Conservation (phyloP, 768 basidiomycete species). For the Tremella fuciformis region DNA sequence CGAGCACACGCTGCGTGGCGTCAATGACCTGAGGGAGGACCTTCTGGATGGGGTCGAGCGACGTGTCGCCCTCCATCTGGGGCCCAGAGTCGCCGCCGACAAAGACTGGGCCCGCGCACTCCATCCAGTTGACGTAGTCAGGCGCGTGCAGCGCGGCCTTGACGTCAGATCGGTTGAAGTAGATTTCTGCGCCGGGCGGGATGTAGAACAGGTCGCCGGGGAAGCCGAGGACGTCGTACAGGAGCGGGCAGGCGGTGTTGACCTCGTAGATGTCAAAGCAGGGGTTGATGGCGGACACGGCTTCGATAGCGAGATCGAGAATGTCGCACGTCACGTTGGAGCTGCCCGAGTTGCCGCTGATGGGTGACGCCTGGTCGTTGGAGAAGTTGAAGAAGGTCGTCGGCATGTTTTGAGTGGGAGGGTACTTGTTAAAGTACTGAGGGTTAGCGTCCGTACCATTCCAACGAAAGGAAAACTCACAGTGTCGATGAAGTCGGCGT, state of each 20-base stretch:
- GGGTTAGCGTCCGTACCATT: too few species aligned
- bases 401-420: background rate
- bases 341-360: too few species aligned
- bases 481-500: constrained; percentile 8
- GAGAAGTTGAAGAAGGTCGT: constrained; percentile 10
- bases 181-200: background rate
- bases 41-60: constrained; percentile 6
- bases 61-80: background rate
- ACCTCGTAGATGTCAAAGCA: constrained; percentile 10
- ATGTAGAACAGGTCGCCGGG: background rate
- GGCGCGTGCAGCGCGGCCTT: constrained; percentile 7
- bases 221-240: constrained; percentile 6
- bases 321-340: constrained; percentile 3
- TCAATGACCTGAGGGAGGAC: background rate
- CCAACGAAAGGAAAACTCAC: too few species aligned
- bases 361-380: background rate
- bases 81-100: constrained; percentile 4
- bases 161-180: constrained; percentile 9
- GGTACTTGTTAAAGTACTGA: constrained; percentile 1
- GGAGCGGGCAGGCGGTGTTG: constrained; percentile 3
- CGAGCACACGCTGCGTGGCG: background rate
- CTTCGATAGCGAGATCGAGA: background rate
- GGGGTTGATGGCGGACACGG: background rate
- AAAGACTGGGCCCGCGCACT: background rate
- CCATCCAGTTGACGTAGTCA: background rate